Conservation (phyloP, 352 stramenopile genomes). For the Pythium folliculosum region DNA sequence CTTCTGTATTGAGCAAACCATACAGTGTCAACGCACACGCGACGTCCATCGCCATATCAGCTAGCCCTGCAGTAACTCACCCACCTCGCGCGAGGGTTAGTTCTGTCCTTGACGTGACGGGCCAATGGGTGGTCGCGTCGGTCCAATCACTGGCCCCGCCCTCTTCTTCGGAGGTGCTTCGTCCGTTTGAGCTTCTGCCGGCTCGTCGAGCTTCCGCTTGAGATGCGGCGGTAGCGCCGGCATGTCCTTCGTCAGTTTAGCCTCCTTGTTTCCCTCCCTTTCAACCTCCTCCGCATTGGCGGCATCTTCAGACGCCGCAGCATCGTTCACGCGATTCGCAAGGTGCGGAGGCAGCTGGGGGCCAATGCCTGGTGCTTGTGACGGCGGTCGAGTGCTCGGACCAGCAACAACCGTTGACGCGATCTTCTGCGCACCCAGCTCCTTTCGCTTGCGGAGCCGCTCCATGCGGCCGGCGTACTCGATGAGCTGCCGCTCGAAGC, state of each 20-base stretch:
- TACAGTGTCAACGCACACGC: not conserved
- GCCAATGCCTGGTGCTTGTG: constrained; percentile 40
- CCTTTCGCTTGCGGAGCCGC: constrained; percentile 26
- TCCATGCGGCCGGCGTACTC: constrained; percentile 54
- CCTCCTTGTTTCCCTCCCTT: not conserved
- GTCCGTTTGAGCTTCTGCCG: not conserved
- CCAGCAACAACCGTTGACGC: not conserved
- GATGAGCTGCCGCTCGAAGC: constrained; percentile 64
- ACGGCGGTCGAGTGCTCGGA: constrained; percentile 2
- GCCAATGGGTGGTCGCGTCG: not conserved
- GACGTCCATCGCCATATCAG: not conserved
- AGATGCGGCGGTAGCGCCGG: constrained; percentile 59
- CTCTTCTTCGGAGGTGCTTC: not conserved
- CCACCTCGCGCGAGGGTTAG: not conserved
- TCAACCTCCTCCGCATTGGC: not conserved
- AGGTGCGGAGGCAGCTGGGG: constrained; percentile 61
- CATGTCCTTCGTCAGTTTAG: not conserved
- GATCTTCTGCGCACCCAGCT: not conserved
- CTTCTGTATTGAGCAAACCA: not conserved
- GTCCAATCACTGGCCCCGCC: not conserved
- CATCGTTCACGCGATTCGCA: not conserved
- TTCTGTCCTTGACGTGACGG: not conserved
- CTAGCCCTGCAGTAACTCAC: not conserved
- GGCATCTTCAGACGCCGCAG: not conserved
- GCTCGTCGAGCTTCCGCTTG: not conserved